phyloP scores from a whole-genome alignment of 345 rosid species.

The Hibiscus syriacus region DNA sequence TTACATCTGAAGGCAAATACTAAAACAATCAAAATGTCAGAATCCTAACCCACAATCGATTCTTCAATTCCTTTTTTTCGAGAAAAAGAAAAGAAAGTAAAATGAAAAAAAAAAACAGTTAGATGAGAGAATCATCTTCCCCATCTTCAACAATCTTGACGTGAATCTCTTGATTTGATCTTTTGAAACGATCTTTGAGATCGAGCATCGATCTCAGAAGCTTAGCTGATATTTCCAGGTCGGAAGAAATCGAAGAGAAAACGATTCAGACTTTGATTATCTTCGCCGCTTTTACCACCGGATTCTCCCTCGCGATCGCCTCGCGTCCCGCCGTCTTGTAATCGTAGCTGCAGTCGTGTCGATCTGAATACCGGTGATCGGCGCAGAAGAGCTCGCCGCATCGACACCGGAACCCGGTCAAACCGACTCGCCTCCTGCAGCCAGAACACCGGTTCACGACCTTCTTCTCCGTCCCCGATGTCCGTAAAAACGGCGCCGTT shows the following conservation, averaged over 20 bases:
- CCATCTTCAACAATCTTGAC: neutral
- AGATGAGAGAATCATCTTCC: neutral
- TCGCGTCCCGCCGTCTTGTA: slow-evolving; percentile 93
- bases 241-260: too few species aligned
- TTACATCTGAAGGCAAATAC: neutral
- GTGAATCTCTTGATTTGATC: neutral
- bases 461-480: slow-evolving; percentile 30
- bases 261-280: slow-evolving; percentile 70
- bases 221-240: neutral
- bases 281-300: slow-evolving; percentile 94
- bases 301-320: slow-evolving; percentile 86
- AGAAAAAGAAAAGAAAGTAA: neutral
- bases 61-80: neutral
- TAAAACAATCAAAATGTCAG: neutral
- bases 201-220: neutral
- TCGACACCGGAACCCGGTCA: slow-evolving; percentile 94
- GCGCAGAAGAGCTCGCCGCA: slow-evolving; percentile 91
- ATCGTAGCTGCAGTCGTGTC: slow-evolving; percentile 90
- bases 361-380: slow-evolving; percentile 91
- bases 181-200: neutral
- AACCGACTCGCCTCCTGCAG: slow-evolving; percentile 73
- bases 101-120: neutral
- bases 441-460: slow-evolving; percentile 87
- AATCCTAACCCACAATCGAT: neutral
- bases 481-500: neutral